Evolutionary conservation across 345 rosid species (phyloP).

Genomic region (Camelina hispida): DNA sequence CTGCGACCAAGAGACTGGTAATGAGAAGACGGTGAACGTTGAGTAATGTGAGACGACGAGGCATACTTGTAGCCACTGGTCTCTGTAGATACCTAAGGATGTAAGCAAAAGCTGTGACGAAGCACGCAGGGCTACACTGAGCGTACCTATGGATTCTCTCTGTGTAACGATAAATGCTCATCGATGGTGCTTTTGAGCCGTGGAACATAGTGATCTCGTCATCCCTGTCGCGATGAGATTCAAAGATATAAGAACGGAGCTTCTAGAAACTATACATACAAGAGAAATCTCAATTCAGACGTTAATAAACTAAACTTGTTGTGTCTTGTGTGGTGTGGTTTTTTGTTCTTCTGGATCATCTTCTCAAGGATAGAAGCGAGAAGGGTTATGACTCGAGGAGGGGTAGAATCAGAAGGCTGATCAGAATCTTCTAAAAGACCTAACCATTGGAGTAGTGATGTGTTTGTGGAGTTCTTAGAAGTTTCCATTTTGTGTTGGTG

Average conservation of each 20-base stretch:
- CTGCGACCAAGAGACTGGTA: conserved; percentile 49
- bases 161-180: conserved; percentile 39
- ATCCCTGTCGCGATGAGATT: conserved; percentile 29
- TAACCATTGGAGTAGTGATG: conserved; percentile 39
- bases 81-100: conserved; percentile 45
- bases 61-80: conserved; percentile 28
- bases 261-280: background rate
- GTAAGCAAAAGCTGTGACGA: conserved; percentile 43
- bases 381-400: conserved; percentile 41
- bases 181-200: conserved; percentile 39
- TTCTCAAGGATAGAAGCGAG: conserved; percentile 42
- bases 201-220: conserved; percentile 45
- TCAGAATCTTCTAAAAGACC: conserved; percentile 42
- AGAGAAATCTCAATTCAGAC: background rate
- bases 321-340: conserved; percentile 10
- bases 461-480: conserved; percentile 24
- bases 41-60: conserved; percentile 47
- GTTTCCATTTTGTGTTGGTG: conserved; percentile 38
- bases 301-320: conserved; percentile 37
- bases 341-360: conserved; percentile 39
- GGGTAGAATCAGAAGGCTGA: conserved; percentile 32
- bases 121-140: conserved; percentile 46
- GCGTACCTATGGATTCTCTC: conserved; percentile 46
- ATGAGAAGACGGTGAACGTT: conserved; percentile 55
- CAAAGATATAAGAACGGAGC: conserved; percentile 18